phyloP scores from a whole-genome alignment of 140 eudicot species.

The Anethum foeniculum region DNA sequence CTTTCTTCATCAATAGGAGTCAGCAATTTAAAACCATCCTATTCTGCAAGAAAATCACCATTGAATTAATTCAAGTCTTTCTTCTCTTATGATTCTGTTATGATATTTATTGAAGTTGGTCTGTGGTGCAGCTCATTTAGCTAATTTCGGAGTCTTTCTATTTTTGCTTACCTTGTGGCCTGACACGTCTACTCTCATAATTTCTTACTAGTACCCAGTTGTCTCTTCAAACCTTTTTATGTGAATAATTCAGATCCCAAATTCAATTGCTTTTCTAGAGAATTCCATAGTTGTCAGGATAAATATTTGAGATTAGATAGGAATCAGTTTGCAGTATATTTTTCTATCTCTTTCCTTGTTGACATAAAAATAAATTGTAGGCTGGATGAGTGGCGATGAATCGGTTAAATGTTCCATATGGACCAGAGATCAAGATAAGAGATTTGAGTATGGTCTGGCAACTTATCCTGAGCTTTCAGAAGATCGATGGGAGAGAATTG shows the following conservation, averaged over 20 bases:
- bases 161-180: slow-evolving; percentile 17
- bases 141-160: slow-evolving; percentile 14
- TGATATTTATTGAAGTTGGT: slow-evolving; percentile 19
- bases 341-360: not conserved
- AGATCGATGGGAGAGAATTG: slow-evolving; percentile 59
- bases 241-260: slow-evolving; percentile 11
- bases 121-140: slow-evolving; percentile 9
- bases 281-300: slow-evolving; percentile 1
- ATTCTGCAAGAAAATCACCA: slow-evolving; percentile 12
- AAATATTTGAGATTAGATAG: slow-evolving; percentile 40
- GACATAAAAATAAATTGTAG: slow-evolving; percentile 10
- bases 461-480: slow-evolving; percentile 35
- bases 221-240: slow-evolving; percentile 10
- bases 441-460: slow-evolving; percentile 78
- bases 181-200: slow-evolving; percentile 11
- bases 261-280: not conserved
- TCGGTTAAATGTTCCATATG: slow-evolving; percentile 29
- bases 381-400: slow-evolving; percentile 34
- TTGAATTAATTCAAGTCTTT: slow-evolving; percentile 18
- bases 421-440: slow-evolving; percentile 73
- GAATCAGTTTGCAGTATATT: slow-evolving; percentile 2
- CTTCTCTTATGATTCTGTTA: slow-evolving; percentile 3
- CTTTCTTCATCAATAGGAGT: slow-evolving; percentile 23
- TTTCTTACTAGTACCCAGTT: not conserved
- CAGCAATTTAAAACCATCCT: slow-evolving; percentile 21